Conservation (phyloP, 495 filamentous ascomycete species). For the Pseudevernia furfuracea region DNA sequence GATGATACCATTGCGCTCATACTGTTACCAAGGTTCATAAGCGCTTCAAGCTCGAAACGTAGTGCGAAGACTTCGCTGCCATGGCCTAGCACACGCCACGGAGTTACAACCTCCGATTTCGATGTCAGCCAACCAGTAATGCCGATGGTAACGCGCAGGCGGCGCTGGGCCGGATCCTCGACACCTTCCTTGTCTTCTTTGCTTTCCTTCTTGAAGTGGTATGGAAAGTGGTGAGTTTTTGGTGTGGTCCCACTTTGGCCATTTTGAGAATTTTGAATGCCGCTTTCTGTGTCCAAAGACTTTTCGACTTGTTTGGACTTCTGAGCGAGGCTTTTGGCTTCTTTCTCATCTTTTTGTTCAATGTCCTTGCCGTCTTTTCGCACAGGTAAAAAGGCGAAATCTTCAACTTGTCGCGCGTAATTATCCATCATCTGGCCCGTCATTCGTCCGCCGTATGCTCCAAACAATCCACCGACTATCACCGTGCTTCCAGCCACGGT, state of each 20-base stretch:
- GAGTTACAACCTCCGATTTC: constrained; percentile 59
- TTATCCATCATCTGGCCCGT: constrained; percentile 79
- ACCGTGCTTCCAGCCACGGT: constrained; percentile 69
- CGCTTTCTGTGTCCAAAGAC: constrained; percentile 1
- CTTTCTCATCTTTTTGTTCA: constrained; percentile 15
- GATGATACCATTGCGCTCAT: constrained; percentile 68
- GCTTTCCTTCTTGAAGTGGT: constrained; percentile 8
- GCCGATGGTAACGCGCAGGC: constrained; percentile 73
- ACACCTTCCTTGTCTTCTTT: constrained; percentile 22
- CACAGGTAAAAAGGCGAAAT: constrained; percentile 82
- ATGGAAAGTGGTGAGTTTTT: not conserved
- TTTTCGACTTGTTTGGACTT: constrained; percentile 15
- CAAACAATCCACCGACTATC: constrained; percentile 76
- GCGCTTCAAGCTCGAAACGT: constrained; percentile 70
- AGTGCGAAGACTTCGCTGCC: constrained; percentile 75
- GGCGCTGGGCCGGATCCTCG: constrained; percentile 38
- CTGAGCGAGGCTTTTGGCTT: constrained; percentile 28
- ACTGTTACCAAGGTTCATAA: constrained; percentile 68
- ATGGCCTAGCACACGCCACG: constrained; percentile 68
- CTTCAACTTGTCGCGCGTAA: constrained; percentile 76
- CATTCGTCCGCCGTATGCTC: constrained; percentile 80
- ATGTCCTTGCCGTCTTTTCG: constrained; percentile 34
- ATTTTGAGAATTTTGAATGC: constrained; percentile 6
- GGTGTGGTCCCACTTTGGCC: not conserved
- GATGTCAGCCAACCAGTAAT: constrained; percentile 75